Evolutionary conservation across 306 rosid species (phyloP), one percentile per base, ranked within the genome.

Genomic region (Acacia melanoxylon): DNA sequence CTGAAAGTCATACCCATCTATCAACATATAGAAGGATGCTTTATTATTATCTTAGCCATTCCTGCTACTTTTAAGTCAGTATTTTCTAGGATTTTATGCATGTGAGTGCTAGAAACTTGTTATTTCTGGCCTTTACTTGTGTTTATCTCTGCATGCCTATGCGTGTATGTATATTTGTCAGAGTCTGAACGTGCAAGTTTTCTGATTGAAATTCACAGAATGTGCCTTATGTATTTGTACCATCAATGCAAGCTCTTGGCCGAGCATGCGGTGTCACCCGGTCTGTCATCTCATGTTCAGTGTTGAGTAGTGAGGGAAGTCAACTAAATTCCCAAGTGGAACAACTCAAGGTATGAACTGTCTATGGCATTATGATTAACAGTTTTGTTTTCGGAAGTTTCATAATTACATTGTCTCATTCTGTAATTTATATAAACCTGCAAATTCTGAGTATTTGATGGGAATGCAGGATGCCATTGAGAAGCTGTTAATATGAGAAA

Each of bases 241-340:
- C 94, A 3, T 94, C 98, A 2, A 94, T 93, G 73, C 97, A 94
- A 90, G 97, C 97, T 31, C 97, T 93, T 69, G 98, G 97, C 12
- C 88, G 97, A 58, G 98, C 97, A 1, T 93, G 98, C n/a, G 97
- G 98, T 0, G 97, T 94, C 40, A 91, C 97, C 2, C 85, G 98
- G 67, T 92, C 98, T 9, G 94, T 94, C 61, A 93, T 93, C 76
- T 93, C 98, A 8, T 88, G 94, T 72, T 94, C 97, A 48, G 97
- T 94, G 80, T 91, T 97, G 8, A 83, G 92, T 13, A 93, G 93
- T 6, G 98, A 92, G 84, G 98, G 97, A 56, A 94, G 98, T 80
- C 97, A 94, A 77, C 84, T 94, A 91, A 93, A 94, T 77, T 81
- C 97, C 8, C 97, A 93, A 82, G 90, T 94, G 80, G 92, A 89